Percentiles rank a stretch among this genome's conserved stretches.
These are phyloP conservation scores for Talaromyces proteolyticus DNA, from an alignment of 495 filamentous ascomycete genomes.

Conservation along the genomic window DNA sequence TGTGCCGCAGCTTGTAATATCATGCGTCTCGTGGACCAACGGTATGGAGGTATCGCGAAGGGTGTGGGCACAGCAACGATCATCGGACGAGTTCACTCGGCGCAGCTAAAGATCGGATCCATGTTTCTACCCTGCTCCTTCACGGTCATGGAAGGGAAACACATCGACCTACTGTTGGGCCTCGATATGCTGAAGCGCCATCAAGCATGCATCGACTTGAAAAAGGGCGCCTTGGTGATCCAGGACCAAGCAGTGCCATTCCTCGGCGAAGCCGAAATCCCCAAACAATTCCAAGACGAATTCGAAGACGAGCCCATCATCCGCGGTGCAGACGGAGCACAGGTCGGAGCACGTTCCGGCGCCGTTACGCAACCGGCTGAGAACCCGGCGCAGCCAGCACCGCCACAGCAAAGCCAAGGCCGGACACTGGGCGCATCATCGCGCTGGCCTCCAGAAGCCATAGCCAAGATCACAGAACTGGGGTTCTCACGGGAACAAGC, in stretches of 20 bases:
- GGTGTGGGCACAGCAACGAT: constrained; percentile 94
- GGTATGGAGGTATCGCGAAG: constrained; percentile 84
- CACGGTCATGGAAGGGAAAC: constrained; percentile 99
- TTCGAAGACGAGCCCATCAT: constrained; percentile 77
- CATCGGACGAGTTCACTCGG: constrained; percentile 88
- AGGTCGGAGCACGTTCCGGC: constrained; percentile 79
- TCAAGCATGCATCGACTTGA: constrained; percentile 86
- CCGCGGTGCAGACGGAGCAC: constrained; percentile 76
- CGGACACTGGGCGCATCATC: constrained; percentile 15
- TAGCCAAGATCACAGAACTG: constrained; percentile 66
- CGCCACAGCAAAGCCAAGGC: constrained; percentile 19
- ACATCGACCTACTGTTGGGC: constrained; percentile 90
- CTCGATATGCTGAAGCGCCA: constrained; percentile 95
- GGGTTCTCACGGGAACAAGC: constrained; percentile 76
- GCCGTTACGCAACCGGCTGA: constrained; percentile 62
- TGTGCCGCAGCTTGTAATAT: constrained; percentile 91
- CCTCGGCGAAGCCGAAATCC: constrained; percentile 88
- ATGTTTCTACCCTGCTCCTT: constrained; percentile 89
- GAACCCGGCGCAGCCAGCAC: constrained; percentile 8
- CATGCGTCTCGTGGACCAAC: constrained; percentile 91
- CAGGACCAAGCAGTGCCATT: constrained; percentile 84
- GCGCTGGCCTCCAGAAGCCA: constrained; percentile 34
- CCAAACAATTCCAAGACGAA: constrained; percentile 64
- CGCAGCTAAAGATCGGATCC: constrained; percentile 86
- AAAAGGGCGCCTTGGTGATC: constrained; percentile 73